A percentile compares a stretch with the other conserved stretches of the same genome.
Evolutionary conservation across 257 asterid species (phyloP).

Genomic region (Capsicum baccatum): DNA sequence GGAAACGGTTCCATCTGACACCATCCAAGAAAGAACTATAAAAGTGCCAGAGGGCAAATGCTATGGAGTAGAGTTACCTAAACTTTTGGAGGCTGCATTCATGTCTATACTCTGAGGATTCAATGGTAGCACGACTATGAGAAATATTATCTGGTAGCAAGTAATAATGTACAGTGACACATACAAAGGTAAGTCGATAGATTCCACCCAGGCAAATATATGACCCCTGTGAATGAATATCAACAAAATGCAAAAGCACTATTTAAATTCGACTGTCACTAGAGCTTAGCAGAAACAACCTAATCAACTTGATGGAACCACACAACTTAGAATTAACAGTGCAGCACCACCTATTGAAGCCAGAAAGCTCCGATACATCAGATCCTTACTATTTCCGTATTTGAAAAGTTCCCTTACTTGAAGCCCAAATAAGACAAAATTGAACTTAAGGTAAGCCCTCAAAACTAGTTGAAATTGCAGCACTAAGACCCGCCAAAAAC

Average conservation of each 20-base stretch:
- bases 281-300: slow-evolving; percentile 7
- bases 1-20: background rate
- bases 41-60: background rate
- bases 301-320: background rate
- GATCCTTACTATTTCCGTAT: slow-evolving; percentile 9
- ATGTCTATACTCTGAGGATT: background rate
- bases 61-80: background rate
- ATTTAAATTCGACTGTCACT: background rate
- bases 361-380: slow-evolving; percentile 18
- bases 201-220: background rate
- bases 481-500: background rate
- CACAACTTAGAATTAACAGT: background rate
- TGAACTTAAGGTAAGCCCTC: background rate
- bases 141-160: background rate
- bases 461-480: slow-evolving; percentile 11
- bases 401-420: background rate
- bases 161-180: background rate
- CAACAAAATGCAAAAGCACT: background rate
- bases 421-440: background rate
- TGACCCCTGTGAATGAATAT: slow-evolving; percentile 5
- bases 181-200: background rate
- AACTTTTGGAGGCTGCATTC: background rate
- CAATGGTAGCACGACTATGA: background rate
- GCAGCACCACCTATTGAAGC: background rate
- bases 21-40: background rate